These are phyloP conservation scores for Sanghuangporus sanghuang DNA, from an alignment of 1,284 basidiomycete species.

Conservation along the genomic window DNA sequence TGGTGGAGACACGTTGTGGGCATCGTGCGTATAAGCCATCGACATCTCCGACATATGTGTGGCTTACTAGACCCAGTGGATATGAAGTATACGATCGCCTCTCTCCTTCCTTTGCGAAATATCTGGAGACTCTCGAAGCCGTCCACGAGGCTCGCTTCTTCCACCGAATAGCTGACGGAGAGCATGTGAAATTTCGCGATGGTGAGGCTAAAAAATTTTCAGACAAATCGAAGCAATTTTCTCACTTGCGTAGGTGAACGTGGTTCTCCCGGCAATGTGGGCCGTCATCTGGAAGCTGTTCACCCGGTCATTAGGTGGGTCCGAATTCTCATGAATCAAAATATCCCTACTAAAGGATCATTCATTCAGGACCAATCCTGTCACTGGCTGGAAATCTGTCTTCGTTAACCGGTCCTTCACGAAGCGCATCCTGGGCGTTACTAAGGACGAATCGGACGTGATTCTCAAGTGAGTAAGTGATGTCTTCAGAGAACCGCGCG, in stretches of 20 bases:
- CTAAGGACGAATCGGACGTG: constrained; percentile 50
- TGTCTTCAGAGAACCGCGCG: background rate
- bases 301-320: constrained; percentile 36
- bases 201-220: constrained; percentile 40
- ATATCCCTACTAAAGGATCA: constrained; percentile 21
- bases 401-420: constrained; percentile 68
- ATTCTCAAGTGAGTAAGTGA: constrained; percentile 33
- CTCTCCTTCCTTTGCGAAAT: constrained; percentile 48
- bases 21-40: constrained; percentile 20
- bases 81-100: constrained; percentile 64
- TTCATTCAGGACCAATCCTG: constrained; percentile 49
- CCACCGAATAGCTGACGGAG: constrained; percentile 29
- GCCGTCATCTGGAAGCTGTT: constrained; percentile 47
- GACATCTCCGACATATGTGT: background rate
- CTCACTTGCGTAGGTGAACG: constrained; percentile 34
- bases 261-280: constrained; percentile 56
- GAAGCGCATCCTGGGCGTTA: constrained; percentile 55
- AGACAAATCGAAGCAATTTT: background rate
- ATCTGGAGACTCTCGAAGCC: constrained; percentile 57
- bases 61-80: constrained; percentile 28
- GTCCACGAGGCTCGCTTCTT: constrained; percentile 53
- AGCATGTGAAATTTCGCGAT: constrained; percentile 17
- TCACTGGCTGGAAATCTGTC: constrained; percentile 63
- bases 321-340: background rate
- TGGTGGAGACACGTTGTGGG: constrained; percentile 39